A percentile compares a stretch with the other conserved stretches of the same genome.
These are phyloP conservation scores for Atkinsonella hypoxylon DNA, from an alignment of 2,329 filamentous ascomycete genomes.

Conservation along the genomic window DNA sequence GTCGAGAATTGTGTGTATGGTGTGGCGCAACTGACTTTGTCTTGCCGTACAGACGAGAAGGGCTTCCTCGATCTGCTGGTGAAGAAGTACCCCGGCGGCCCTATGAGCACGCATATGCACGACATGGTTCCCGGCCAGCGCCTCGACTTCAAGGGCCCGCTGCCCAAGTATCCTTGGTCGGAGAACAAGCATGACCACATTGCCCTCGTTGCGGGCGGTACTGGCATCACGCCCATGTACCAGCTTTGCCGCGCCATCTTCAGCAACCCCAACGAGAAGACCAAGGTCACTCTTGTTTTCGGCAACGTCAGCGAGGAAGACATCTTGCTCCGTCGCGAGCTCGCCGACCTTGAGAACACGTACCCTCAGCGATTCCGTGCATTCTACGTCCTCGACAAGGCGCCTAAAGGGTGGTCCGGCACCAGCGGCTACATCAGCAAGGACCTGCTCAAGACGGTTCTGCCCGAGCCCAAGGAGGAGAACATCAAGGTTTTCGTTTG, in stretches of 20 bases:
- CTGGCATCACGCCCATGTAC: constrained; percentile 96
- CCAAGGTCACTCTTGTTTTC: constrained; percentile 90
- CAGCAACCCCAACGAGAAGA: constrained; percentile 92
- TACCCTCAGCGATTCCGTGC: constrained; percentile 91
- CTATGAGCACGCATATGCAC: constrained; percentile 87
- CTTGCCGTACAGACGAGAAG: constrained; percentile 42
- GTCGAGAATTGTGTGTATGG: background rate
- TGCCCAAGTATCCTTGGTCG: constrained; percentile 85
- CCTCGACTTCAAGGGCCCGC: constrained; percentile 86
- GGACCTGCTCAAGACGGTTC: constrained; percentile 86
- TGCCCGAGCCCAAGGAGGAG: constrained; percentile 81
- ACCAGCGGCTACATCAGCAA: constrained; percentile 75
- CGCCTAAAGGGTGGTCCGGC: constrained; percentile 67
- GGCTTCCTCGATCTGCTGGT: constrained; percentile 83
- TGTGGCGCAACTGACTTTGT: background rate
- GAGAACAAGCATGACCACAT: constrained; percentile 91
- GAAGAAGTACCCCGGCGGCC: constrained; percentile 82
- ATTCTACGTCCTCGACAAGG: constrained; percentile 84
- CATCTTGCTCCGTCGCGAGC: constrained; percentile 80
- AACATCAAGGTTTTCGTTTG: constrained; percentile 97
- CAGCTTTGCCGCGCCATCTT: constrained; percentile 87
- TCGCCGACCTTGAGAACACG: constrained; percentile 80
- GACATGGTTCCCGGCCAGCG: constrained; percentile 68
- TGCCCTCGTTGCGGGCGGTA: constrained; percentile 81
- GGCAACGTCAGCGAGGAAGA: constrained; percentile 85